Evolutionary conservation across 2,329 filamentous ascomycete genomes (phyloP), one percentile per base, ranked within the genome.

Genomic region (Aspergillus sp.): DNA sequence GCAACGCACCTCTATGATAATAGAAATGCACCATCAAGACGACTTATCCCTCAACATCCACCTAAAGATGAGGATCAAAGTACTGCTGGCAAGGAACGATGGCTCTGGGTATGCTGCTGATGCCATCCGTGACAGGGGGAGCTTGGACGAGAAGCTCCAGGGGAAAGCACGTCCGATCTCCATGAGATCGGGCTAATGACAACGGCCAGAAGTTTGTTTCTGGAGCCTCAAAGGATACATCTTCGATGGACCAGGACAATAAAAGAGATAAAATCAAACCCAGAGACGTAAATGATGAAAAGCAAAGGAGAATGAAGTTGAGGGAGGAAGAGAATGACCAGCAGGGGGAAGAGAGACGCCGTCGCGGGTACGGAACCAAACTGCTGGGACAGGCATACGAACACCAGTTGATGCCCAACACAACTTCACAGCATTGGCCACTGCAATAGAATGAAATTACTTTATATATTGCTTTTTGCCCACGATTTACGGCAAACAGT

Each of bases 311-410:
- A 20, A 20, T 15, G 10, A 39, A 39, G 17, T 5, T 12, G 37
- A 5, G 43, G 27, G 7, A 35, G 47, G 7, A 19, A 43, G 22
- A 19, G 41, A 49, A 44, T 46, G 44, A 15, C 41, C 49, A 39
- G 39, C 22, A 37, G 33, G 44, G 44, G 38, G 41, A 49, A 45
- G 33, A 45, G 51, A 47, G 43, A 10, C 41, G 41, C 51, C 43
- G 47, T 55, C 50, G 52, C 54, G 54, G 54, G 49, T 49, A 46
- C 46, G 48, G 57, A 57, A 49, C 60, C 59, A 58, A 49, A 54
- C 50, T 52, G 49, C 51, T 58, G 57, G 58, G 58, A 53, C 54
- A 46, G 37, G 35, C 43, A 45, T 30, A 37, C 33, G 33, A n/a
- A 35, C 33, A 17, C 33, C 33, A 35, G 33, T 35, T 35, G 33